Base-by-base conservation (phyloP, 2,329 filamentous ascomycete genomes). In the Teratosphaeria pseudoeucalypti region DNA sequence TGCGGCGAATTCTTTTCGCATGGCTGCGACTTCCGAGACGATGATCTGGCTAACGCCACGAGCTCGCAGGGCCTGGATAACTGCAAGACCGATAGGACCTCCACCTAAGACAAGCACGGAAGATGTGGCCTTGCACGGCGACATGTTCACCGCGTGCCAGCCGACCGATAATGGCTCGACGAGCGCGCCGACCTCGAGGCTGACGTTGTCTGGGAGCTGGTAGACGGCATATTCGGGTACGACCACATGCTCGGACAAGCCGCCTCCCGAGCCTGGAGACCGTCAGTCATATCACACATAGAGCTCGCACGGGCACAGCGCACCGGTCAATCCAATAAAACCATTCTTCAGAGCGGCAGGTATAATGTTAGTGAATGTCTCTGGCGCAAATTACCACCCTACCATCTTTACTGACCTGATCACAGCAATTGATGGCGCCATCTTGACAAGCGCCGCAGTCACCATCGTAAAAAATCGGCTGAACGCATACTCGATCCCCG, bases 111-210 rank as follows among this genome's bases (percentile, higher is more conserved):
- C 73, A 23, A 83, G 69, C 0, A 74, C 79, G 0, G 74, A 69
- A 58, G 80, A 74, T 19, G 75, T 76, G 5, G 71, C 66, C 62
- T 78, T 77, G 70, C 77, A 80, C 0, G 77, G 76, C 43, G 77
- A 79, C 57, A 78, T 74, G 54, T 78, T 77, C 37, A 82, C 78
- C 2, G 80, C 80, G 64, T 83, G 81, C 79, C 79, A 83, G 19
- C 78, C 81, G 1, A 83, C 81, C 3, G 80, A 75, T 0, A 83
- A 71, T 1, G 81, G 81, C 65, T 82, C 81, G 53, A 82, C 74
- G 34, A 83, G 72, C 0, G 81, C 81, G 61, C 75, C 79, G 27
- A 81, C 73, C 54, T 82, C 79, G 14, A 82, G 68, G 3, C 76
- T 73, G 1, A 82, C 76, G 54, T 79, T 80, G 59, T 80, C 77